Conservation (phyloP, 225 moss, liverwort and hornwort genomes). For the Bryum argenteum region DNA sequence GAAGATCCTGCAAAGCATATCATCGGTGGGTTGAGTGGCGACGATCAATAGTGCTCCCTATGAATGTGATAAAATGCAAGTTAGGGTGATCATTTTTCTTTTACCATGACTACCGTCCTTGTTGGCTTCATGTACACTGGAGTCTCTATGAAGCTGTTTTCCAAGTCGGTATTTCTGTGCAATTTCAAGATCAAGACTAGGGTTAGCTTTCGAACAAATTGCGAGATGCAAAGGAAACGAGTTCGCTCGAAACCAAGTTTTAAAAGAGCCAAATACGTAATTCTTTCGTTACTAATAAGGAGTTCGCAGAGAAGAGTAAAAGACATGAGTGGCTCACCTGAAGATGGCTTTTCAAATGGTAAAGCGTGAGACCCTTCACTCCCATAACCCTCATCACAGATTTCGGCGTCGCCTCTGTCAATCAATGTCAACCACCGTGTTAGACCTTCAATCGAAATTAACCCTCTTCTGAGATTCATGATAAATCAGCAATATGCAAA, state of each 20-base stretch:
- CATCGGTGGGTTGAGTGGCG: not conserved
- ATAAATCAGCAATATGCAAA: too few relatives aligned
- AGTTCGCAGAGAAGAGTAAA: not conserved
- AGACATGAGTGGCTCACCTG: slow-evolving; percentile 50
- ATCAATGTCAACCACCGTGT: slow-evolving; percentile 18
- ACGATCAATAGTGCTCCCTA: too few relatives aligned
- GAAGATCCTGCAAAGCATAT: slow-evolving; percentile 66
- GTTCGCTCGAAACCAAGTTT: not conserved
- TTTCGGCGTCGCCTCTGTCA: slow-evolving; percentile 92
- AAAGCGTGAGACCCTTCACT: slow-evolving; percentile 93
- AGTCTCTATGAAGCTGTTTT: slow-evolving; percentile 88
- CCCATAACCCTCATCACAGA: slow-evolving; percentile 98
- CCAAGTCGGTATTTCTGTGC: slow-evolving; percentile 96
- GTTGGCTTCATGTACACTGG: slow-evolving; percentile 70
- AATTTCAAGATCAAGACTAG: slow-evolving; percentile 16
- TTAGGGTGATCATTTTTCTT: not conserved
- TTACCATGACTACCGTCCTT: slow-evolving; percentile 69
- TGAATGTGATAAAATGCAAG: not conserved
- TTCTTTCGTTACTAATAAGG: not conserved
- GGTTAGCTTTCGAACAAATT: too few relatives aligned
- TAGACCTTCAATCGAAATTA: not conserved
- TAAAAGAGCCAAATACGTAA: not conserved
- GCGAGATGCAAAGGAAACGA: not conserved
- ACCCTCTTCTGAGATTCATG: too few relatives aligned
- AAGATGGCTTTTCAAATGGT: slow-evolving; percentile 96